phyloP scores from a whole-genome alignment of 805 yeast genomes.

The Tetrapisispora nanseiensis region DNA sequence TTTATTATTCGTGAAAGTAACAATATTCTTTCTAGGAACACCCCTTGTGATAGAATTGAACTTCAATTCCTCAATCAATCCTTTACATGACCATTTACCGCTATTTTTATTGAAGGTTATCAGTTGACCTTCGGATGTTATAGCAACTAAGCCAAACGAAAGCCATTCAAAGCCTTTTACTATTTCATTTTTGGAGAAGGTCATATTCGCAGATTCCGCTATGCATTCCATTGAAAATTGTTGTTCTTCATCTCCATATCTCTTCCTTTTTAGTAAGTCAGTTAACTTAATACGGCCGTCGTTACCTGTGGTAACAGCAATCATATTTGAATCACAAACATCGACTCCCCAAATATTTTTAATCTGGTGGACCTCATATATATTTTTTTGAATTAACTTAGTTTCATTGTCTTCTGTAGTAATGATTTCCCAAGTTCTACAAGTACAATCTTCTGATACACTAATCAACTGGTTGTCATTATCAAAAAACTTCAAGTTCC shows the following conservation, averaged over 20 bases:
- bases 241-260: conserved; percentile 25
- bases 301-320: conserved; percentile 84
- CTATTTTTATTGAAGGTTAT: conserved; percentile 21
- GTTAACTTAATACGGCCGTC: conserved; percentile 73
- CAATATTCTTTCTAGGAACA: conserved; percentile 28
- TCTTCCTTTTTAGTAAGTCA: conserved; percentile 34
- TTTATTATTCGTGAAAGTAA: conserved; percentile 29
- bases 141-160: conserved; percentile 35
- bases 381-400: conserved; percentile 23
- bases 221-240: conserved; percentile 30
- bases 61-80: conserved; percentile 21
- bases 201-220: conserved; percentile 16
- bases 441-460: conserved; percentile 80
- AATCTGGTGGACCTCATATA: conserved; percentile 67
- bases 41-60: conserved; percentile 38
- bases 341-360: conserved; percentile 83
- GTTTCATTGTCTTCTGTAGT: conserved; percentile 7
- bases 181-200: conserved; percentile 39
- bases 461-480: conserved; percentile 40
- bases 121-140: conserved; percentile 53
- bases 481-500: conserved; percentile 60
- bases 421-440: conserved; percentile 60
- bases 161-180: conserved; percentile 52
- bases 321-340: conserved; percentile 33
- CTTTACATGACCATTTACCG: conserved; percentile 24